Evolutionary conservation across 768 basidiomycete species (phyloP).

Genomic region (Lactifluus volemus): DNA sequence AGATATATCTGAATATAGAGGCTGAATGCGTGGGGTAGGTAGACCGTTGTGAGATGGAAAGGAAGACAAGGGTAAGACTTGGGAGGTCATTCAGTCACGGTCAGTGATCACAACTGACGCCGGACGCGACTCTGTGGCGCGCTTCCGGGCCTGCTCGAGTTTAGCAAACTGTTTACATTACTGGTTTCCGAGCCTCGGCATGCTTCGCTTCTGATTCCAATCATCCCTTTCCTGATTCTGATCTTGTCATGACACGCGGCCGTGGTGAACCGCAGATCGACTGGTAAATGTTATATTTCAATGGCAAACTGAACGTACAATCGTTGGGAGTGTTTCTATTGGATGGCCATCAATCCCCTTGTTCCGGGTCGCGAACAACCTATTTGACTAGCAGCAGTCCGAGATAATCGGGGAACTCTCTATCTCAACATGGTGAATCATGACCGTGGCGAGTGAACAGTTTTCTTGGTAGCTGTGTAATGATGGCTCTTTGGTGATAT

Average conservation of each 20-base stretch:
- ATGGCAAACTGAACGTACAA: neutral
- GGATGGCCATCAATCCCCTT: neutral
- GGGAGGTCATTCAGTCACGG: neutral
- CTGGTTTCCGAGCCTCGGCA: neutral
- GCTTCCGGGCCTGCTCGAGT: neutral
- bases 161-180: neutral
- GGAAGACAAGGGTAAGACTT: slow-evolving; percentile 18
- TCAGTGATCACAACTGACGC: no score
- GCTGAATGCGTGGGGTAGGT: slow-evolving; percentile 50
- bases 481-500: neutral
- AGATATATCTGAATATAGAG: slow-evolving; percentile 84
- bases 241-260: neutral
- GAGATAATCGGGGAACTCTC: neutral
- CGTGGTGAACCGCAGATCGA: neutral
- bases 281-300: neutral
- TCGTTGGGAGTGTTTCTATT: neutral
- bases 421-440: neutral
- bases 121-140: neutral
- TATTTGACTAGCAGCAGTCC: no score
- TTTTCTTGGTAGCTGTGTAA: neutral
- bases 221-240: neutral
- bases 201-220: no score
- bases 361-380: neutral
- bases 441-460: neutral
- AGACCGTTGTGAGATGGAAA: slow-evolving; percentile 41